Evolutionary conservation across 139 green algal genomes (phyloP), one percentile per base, ranked within the genome.

Genomic region (Yamagishiella unicocca): DNA sequence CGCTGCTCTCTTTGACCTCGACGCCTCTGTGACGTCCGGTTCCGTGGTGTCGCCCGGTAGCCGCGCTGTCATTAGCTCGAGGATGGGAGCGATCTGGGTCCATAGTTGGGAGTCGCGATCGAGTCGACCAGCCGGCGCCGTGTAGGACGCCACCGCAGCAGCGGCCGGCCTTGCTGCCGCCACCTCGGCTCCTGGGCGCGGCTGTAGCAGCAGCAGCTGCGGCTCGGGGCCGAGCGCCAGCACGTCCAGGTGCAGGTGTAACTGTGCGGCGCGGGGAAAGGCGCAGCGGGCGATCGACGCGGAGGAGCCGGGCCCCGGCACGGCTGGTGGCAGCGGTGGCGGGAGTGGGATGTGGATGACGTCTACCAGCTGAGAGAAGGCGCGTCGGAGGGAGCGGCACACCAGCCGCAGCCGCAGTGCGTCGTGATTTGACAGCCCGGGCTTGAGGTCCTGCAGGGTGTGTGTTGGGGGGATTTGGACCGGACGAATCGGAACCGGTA

Each of bases 231-330:
- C 72, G 35, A 83, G 8, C 2, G 77, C 37, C 37, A 73, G 35
- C 38, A 73, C 12, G 27, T 84, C 77, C 38, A 84, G 22, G 9
- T 84, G 54, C 17, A 84, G 10, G 40, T 73, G 55, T 4, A 68
- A 14, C n/a, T 82, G 74, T 14, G 19, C 22, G 19, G 45, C 74
- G 0, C 6, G 31, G 12, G 45, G 74, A 22, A 82, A 68, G 29
- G 50, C 74, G 31, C 46, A 55, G 46, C n/a, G 74, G 5, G 21
- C n/a, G 74, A 5, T 35, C 29, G 50, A 42, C 43, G n/a, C 10
- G 24, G 7, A 27, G 46, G 72, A 64, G 6, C 45, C 22, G 43
- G 24, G 50, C 27, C 1, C 4, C 46, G 53, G 1, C 31, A 21
- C 66, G 37, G 50, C 50, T 27, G 58, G 37, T 78, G 33, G 8